A percentile compares a stretch with the other conserved stretches of the same genome.
Conservation (phyloP, 805 yeast genomes). For the Candida palmyrensis region DNA sequence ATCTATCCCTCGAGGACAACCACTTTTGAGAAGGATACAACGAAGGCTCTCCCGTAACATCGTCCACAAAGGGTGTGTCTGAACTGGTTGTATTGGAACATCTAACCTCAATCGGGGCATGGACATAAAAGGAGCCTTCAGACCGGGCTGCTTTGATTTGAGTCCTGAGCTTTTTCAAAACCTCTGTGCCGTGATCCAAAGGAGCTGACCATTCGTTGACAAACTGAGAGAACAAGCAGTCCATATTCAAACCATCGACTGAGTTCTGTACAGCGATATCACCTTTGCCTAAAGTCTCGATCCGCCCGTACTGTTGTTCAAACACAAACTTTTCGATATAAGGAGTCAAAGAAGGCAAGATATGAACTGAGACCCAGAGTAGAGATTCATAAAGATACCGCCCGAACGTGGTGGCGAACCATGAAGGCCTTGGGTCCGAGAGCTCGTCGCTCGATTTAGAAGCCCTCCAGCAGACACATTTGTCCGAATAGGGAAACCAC, state of each 20-base stretch:
- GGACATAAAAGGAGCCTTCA: constrained; percentile 69
- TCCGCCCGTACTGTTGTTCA: constrained; percentile 73
- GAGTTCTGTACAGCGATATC: constrained; percentile 71
- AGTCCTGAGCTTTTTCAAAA: constrained; percentile 56
- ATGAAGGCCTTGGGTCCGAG: constrained; percentile 62
- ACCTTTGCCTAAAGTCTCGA: constrained; percentile 59
- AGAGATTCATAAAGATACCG: constrained; percentile 74
- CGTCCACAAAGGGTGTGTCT: constrained; percentile 27
- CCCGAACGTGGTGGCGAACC: constrained; percentile 83
- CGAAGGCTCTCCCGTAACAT: constrained; percentile 22
- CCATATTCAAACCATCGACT: constrained; percentile 89
- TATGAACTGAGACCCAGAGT: constrained; percentile 71
- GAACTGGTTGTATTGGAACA: constrained; percentile 78
- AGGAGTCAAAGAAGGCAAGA: constrained; percentile 78
- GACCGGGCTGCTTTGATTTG: constrained; percentile 57
- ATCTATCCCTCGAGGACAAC: constrained; percentile 43
- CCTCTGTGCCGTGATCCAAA: constrained; percentile 67
- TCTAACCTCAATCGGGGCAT: constrained; percentile 93
- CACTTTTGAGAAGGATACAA: constrained; percentile 44
- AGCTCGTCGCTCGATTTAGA: constrained; percentile 62
- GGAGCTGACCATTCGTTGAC: constrained; percentile 99
- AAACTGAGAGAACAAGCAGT: constrained; percentile 88
- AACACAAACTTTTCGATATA: constrained; percentile 81
- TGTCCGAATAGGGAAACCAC: constrained; percentile 95
- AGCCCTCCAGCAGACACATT: constrained; percentile 90